phyloP scores from a whole-genome alignment of 2,329 filamentous ascomycete species.

The Metarhizium sp. region DNA sequence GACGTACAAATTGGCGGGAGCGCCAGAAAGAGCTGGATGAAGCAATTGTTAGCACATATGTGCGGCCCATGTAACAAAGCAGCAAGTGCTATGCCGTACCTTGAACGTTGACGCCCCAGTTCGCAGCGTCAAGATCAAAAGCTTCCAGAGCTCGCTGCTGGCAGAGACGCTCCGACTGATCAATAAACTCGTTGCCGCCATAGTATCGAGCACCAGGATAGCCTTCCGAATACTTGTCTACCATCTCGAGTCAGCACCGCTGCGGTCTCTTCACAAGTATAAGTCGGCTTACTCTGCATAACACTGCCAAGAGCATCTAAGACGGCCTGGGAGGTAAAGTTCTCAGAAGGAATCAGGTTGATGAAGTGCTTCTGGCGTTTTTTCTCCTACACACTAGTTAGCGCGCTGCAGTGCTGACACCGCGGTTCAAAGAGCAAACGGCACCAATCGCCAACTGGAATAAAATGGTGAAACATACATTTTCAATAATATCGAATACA shows the following conservation, averaged over 20 bases:
- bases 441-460: background rate
- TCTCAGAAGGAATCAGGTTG: slow-evolving; percentile 92
- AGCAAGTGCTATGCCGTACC: slow-evolving; percentile 40
- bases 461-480: slow-evolving; percentile 43
- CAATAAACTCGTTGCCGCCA: slow-evolving; percentile 93
- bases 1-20: slow-evolving; percentile 74
- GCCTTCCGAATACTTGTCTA: slow-evolving; percentile 96
- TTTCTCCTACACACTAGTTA: slow-evolving; percentile 63
- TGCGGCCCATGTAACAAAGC: background rate
- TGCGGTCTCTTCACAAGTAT: background rate
- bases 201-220: slow-evolving; percentile 96
- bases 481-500: slow-evolving; percentile 83
- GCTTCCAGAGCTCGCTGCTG: slow-evolving; percentile 83
- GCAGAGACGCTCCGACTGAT: slow-evolving; percentile 79
- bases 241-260: background rate
- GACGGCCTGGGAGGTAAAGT: slow-evolving; percentile 89
- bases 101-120: slow-evolving; percentile 97
- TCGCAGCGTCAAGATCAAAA: slow-evolving; percentile 70
- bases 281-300: slow-evolving; percentile 67
- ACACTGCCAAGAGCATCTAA: slow-evolving; percentile 86
- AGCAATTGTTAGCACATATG: background rate
- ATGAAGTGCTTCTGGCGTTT: slow-evolving; percentile 95
- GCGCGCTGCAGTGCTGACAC: background rate
- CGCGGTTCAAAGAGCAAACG: background rate
- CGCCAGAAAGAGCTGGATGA: slow-evolving; percentile 60